Percentiles rank a stretch among this genome's conserved stretches.
Conservation (phyloP, 805 yeast species). For the Teunomyces cretensis region DNA sequence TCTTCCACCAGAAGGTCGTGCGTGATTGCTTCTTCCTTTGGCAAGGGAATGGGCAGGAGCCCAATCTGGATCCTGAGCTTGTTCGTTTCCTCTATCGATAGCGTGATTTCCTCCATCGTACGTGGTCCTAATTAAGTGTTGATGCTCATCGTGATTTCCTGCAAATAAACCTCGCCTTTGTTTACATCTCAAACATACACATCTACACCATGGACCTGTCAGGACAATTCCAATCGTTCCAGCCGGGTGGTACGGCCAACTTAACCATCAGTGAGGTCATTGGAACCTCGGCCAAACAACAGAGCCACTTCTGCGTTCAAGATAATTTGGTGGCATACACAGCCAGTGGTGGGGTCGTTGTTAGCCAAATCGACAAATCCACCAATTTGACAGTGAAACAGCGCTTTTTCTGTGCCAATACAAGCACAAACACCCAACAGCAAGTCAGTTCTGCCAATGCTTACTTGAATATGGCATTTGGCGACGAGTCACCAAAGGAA, state of each 20-base stretch:
- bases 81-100: constrained; percentile 46
- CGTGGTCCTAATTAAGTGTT: background rate
- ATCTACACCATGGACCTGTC: background rate
- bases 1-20: background rate
- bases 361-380: constrained; percentile 31
- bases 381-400: constrained; percentile 28
- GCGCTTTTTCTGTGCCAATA: constrained; percentile 54
- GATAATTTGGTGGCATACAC: constrained; percentile 49
- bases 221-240: background rate
- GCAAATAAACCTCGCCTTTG: constrained; percentile 2
- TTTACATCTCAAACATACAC: background rate
- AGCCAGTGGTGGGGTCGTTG: constrained; percentile 63
- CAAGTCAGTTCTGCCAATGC: constrained; percentile 22
- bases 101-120: constrained; percentile 8
- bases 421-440: constrained; percentile 5
- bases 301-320: constrained; percentile 41
- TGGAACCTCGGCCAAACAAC: constrained; percentile 49
- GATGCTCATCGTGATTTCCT: constrained; percentile 1
- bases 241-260: background rate
- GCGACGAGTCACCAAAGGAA: constrained; percentile 9
- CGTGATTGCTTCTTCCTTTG: background rate
- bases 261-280: constrained; percentile 17
- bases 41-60: constrained; percentile 33
- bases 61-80: constrained; percentile 39
- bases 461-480: constrained; percentile 25